A percentile compares a stretch with the other conserved stretches of the same genome.
phyloP scores from a whole-genome alignment of 1,139 yeast species.

The Suhomyces choctaworum region DNA sequence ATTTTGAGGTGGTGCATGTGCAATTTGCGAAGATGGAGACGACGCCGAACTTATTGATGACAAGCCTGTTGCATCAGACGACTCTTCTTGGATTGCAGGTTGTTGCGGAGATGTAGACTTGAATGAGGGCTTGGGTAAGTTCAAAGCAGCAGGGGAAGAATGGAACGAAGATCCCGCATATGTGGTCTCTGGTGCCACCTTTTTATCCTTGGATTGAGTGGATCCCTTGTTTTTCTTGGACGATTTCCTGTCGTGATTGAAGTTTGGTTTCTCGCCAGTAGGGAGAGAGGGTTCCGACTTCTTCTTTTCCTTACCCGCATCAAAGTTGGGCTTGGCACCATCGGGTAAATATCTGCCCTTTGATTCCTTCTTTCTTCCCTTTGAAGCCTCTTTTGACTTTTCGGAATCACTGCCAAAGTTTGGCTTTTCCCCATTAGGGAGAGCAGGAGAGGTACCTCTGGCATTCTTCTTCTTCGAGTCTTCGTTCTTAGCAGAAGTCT shows the following conservation, averaged over 20 bases:
- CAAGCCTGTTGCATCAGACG: constrained; percentile 2
- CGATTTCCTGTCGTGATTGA: constrained; percentile 16
- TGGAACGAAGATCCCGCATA: constrained; percentile 63
- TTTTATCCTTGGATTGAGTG: constrained; percentile 16
- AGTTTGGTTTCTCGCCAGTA: constrained; percentile 37
- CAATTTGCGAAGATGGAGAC: constrained; percentile 2
- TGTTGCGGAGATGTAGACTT: constrained; percentile 32
- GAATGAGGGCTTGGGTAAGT: constrained; percentile 58
- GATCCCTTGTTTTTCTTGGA: constrained; percentile 15
- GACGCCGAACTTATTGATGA: constrained; percentile 8
- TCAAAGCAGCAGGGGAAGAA: constrained; percentile 57
- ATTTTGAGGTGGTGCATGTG: constrained; percentile 28
- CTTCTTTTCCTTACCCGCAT: constrained; percentile 11
- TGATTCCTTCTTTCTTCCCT: constrained; percentile 3
- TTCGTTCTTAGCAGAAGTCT: constrained; percentile 15
- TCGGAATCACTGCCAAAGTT: constrained; percentile 23
- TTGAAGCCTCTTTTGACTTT: constrained; percentile 15
- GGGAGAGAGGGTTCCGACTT: constrained; percentile 26
- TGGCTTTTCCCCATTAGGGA: constrained; percentile 40
- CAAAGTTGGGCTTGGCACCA: constrained; percentile 42
- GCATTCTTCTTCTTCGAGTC: constrained; percentile 17
- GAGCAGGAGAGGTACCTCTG: constrained; percentile 17
- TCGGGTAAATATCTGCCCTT: constrained; percentile 36
- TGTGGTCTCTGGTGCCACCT: constrained; percentile 29
- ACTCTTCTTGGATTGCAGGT: constrained; percentile 8